These are phyloP conservation scores for Pyrus communis DNA, from an alignment of 306 rosid genomes.

Conservation along the genomic window DNA sequence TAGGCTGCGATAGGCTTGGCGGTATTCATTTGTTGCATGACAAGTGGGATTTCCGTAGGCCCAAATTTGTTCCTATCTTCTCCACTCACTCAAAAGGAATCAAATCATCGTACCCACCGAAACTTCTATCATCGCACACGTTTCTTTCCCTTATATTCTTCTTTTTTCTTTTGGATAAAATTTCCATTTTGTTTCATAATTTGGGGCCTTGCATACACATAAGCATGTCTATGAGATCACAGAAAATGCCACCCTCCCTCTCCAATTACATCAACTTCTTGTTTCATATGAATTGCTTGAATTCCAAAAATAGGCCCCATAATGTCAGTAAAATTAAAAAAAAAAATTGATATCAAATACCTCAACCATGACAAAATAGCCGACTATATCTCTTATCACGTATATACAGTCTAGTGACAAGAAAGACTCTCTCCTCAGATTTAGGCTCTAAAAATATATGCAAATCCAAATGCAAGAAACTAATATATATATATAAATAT, in stretches of 20 bases:
- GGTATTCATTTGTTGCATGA: conserved; percentile 17
- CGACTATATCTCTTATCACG: not conserved
- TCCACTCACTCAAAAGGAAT: conserved; percentile 3
- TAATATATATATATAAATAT: not conserved
- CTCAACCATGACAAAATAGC: not conserved
- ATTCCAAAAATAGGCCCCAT: not conserved
- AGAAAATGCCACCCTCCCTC: not conserved
- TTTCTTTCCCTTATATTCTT: not conserved
- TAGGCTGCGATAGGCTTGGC: conserved; percentile 13
- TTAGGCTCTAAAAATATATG: not conserved
- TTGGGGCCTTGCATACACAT: conserved; percentile 5
- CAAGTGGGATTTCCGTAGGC: conserved; percentile 26
- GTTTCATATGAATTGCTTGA: not conserved
- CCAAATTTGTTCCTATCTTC: conserved; percentile 27
- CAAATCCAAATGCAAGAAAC: not conserved
- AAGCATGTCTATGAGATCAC: not conserved
- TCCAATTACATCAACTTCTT: not conserved
- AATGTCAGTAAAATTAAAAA: not conserved
- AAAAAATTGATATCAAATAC: not conserved
- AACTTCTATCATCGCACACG: conserved; percentile 5
- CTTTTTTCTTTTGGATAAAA: not conserved
- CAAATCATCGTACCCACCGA: conserved; percentile 26
- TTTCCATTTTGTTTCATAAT: not conserved
- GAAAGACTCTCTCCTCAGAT: too few relatives aligned
- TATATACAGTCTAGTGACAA: not conserved